Evolutionary conservation across 768 basidiomycete species (phyloP), one percentile per base, ranked within the genome.

Genomic region (Leucogyrophana mollusca): DNA sequence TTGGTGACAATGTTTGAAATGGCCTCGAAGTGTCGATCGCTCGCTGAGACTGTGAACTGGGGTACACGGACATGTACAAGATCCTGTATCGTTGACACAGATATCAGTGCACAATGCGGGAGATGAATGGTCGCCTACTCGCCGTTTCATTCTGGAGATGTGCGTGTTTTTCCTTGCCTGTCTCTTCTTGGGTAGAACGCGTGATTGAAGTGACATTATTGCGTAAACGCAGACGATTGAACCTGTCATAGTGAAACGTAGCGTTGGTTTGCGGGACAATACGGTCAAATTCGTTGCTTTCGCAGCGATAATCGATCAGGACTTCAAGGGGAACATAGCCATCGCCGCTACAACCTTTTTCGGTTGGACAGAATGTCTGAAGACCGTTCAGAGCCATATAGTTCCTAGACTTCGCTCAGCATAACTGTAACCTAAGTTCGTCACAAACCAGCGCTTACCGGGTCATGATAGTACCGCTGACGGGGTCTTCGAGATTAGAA

Each of bases 181-280:
- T 40, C 16, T 69, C 67, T n/a, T 79, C 73, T 8, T 62, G 20
- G 13, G 21, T 55, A 13, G 70, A 61, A 9, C 59, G 63, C n/a
- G 67, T 60, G 24, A 73, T 70, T 9, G 81, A 78, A 24, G 83
- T 82, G 23, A 85, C 67, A 50, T 79, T 82, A 54, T 84, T 90
- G 35, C 85, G 84, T 42, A 94, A 69, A 27, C 94, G 84, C 8
- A 96, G 76, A 34, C 87, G 85, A 66, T 98, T 98, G 72, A 95
- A 95, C 62, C 90, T 93, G 74, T 97, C 94, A 61, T 94, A 92
- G 38, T 84, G 87, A 50, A 95, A 80, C 4, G 77, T 82, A 1
- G 88, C 89, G 47, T 90, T 82, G 0, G 94, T 91, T 64, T 91
- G 89, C 3, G 91, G 88, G 5, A 97, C 88, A 32, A 98, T 76